A percentile compares a stretch with the other conserved stretches of the same genome.
These are phyloP conservation scores for Globisporangium abappressorium DNA, from an alignment of 352 stramenopile genomes.

Conservation along the genomic window DNA sequence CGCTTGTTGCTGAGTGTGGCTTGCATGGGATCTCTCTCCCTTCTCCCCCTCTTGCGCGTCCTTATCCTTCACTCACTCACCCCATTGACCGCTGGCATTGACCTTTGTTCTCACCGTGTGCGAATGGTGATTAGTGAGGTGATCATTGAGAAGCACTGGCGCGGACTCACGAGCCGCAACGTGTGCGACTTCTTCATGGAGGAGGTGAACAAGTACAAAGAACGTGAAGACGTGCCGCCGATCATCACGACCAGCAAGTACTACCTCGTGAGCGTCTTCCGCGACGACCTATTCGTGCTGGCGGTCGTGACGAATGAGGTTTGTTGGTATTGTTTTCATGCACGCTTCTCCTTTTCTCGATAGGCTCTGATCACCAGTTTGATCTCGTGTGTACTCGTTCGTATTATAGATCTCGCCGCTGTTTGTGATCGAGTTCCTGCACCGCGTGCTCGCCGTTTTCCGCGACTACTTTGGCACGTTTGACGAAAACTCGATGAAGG, in stretches of 20 bases:
- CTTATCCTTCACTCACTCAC: background rate
- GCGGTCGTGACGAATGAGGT: conserved; percentile 94
- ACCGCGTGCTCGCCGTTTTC: conserved; percentile 95
- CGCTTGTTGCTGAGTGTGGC: background rate
- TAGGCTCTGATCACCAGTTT: background rate
- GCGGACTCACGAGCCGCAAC: conserved; percentile 91
- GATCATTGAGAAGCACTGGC: conserved; percentile 99
- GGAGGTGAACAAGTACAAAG: conserved; percentile 91
- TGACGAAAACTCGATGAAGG: conserved; percentile 96
- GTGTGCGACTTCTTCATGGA: conserved; percentile 99
- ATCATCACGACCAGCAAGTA: conserved; percentile 87
- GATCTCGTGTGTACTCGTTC: conserved; percentile 5
- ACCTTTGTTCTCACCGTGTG: conserved; percentile 7
- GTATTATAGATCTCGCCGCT: conserved; percentile 63
- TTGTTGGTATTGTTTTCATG: conserved; percentile 6
- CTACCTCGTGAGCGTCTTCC: conserved; percentile 92
- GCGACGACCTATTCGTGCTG: conserved; percentile 95
- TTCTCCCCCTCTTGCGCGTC: background rate
- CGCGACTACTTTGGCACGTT: conserved; percentile 96
- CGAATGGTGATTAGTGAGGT: conserved; percentile 80
- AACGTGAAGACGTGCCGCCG: conserved; percentile 85
- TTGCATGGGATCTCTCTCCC: background rate
- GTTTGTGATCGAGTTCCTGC: conserved; percentile 96
- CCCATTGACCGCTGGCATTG: background rate
- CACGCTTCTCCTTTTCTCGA: background rate